phyloP scores from a whole-genome alignment of 306 rosid species.

The Prosopis cineraria region DNA sequence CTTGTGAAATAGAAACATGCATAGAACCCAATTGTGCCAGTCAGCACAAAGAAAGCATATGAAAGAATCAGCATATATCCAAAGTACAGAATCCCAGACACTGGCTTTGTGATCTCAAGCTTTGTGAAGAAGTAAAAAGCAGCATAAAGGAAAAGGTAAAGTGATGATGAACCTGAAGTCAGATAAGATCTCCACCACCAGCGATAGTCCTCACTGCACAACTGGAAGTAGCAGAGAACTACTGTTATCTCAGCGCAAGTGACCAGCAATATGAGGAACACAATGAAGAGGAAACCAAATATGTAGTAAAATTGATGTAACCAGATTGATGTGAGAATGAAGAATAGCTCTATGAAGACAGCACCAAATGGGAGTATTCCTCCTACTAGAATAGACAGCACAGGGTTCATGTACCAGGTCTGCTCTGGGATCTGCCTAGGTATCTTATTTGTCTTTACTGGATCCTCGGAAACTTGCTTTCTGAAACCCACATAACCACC shows the following conservation, averaged over 20 bases:
- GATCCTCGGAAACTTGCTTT: constrained; percentile 68
- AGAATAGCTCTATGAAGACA: constrained; percentile 91
- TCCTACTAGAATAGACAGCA: not conserved
- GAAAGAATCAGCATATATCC: not conserved
- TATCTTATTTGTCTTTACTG: constrained; percentile 86
- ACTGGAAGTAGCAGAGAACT: constrained; percentile 97
- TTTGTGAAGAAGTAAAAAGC: constrained; percentile 1
- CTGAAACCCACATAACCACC: constrained; percentile 75
- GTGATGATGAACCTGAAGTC: constrained; percentile 1
- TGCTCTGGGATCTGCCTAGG: constrained; percentile 89
- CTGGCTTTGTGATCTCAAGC: not conserved
- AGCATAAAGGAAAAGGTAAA: constrained; percentile 1
- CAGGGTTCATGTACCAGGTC: not conserved
- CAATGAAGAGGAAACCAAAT: constrained; percentile 85
- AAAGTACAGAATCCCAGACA: not conserved
- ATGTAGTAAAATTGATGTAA: constrained; percentile 86
- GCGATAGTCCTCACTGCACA: not conserved
- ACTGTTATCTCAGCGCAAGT: constrained; percentile 93
- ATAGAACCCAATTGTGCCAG: constrained; percentile 36
- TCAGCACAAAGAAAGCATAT: not conserved
- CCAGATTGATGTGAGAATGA: constrained; percentile 97
- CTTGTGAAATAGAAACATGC: constrained; percentile 87
- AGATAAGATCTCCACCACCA: constrained; percentile 4
- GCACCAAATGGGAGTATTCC: constrained; percentile 83
- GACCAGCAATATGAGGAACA: constrained; percentile 79